Conservation (phyloP, 495 filamentous ascomycete genomes). For the Xanthoparmelia taractica region DNA sequence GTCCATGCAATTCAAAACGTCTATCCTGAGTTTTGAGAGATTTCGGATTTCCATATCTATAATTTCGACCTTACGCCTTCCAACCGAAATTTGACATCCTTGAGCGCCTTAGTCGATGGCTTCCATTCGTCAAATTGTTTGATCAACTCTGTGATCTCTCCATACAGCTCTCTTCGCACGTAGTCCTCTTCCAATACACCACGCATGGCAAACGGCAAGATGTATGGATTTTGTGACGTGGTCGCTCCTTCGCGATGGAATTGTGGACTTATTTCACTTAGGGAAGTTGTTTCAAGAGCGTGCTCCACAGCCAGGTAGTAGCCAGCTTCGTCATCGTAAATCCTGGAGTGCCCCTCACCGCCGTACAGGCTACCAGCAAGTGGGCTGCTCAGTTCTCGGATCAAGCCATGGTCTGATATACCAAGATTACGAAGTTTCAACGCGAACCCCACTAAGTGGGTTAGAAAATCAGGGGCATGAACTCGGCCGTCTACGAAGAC, state of each 20-base stretch:
- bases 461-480: conserved; percentile 88
- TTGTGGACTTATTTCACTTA: conserved; percentile 46
- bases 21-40: not conserved
- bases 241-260: conserved; percentile 43
- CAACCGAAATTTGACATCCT: conserved; percentile 91
- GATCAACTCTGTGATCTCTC: conserved; percentile 72
- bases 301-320: conserved; percentile 82
- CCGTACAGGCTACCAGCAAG: conserved; percentile 86
- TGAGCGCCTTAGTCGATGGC: conserved; percentile 77
- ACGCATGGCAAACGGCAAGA: conserved; percentile 88
- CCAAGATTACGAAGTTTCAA: conserved; percentile 90
- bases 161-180: conserved; percentile 67
- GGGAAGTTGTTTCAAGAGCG: conserved; percentile 71
- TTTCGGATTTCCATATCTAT: conserved; percentile 29
- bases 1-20: not conserved
- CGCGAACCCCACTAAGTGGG: conserved; percentile 85
- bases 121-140: conserved; percentile 91
- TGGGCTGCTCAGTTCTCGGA: conserved; percentile 80
- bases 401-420: conserved; percentile 82
- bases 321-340: conserved; percentile 86
- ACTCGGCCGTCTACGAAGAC: conserved; percentile 92
- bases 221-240: conserved; percentile 67
- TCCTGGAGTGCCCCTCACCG: conserved; percentile 85
- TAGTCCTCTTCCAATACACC: conserved; percentile 87
- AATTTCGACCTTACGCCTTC: conserved; percentile 86